Evolutionary conservation across 1,139 yeast species (phyloP), one percentile per base, ranked within the genome.

Genomic region (Nadsonia starkeyi-henricii): DNA sequence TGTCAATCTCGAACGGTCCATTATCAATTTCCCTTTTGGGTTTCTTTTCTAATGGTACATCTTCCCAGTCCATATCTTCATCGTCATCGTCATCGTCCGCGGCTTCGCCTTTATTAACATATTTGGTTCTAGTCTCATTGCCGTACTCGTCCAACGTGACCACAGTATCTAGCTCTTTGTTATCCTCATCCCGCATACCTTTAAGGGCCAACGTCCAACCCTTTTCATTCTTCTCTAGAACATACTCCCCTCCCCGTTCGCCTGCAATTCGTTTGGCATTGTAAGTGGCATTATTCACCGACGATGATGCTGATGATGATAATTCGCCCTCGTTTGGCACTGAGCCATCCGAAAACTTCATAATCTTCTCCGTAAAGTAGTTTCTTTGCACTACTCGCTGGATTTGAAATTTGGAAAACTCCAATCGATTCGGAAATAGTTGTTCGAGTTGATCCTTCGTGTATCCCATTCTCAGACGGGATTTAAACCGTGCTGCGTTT

Each of bases 391-490:
- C 85, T 1, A 93, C 97, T 74, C 91, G 85, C 57, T 85, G 80
- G 53, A 93, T 85, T 63, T 93, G 99, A 62, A 93, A 93, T 58
- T 76, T 80, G 18, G 96, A 88, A 59, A 93, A 93, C 52, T 88
- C 96, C 78, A 85, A 74, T 50, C 88, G 77, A 58, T 85, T 74
- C 0, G 96, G 93, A 58, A 91, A 93, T 51, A 86, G 68, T 2
- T 75, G 69, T 55, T 85, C 85, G 28, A 93, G 68, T 59, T 93
- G 96, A 17, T 85, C 91, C 52, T 86, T 85, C 0, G 89, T 73
- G 60, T 83, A 86, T 0, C 99, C 99, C 95, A 93, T 82, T 68
- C 99, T 79, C 62, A 93, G 74, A 50, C 99, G 69, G 0, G 97
- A 89, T 53, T 86, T 74, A 37, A 88, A 68, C 49, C 99, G 66